Conservation (phyloP, 495 filamentous ascomycete genomes). For the Podospora conica region DNA sequence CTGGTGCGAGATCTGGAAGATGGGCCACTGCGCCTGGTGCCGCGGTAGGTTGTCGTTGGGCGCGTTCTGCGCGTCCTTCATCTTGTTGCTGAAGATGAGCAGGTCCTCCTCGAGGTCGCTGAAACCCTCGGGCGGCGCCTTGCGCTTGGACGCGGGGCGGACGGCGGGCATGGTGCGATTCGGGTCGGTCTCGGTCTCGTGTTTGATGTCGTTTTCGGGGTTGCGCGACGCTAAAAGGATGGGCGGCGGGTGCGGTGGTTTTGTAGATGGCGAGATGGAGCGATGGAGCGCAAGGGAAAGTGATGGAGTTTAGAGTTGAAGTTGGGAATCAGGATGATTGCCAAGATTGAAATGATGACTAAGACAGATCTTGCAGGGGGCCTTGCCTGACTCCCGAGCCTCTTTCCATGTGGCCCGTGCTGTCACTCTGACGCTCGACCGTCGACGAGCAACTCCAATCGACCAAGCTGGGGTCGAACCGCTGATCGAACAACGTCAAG, state of each 20-base stretch:
- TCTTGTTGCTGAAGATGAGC: conserved; percentile 91
- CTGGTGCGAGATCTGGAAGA: conserved; percentile 96
- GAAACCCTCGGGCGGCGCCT: conserved; percentile 92
- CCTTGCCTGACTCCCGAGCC: neutral
- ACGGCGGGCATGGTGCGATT: conserved; percentile 71
- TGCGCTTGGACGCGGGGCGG: conserved; percentile 68
- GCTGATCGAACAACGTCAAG: conserved; percentile 20
- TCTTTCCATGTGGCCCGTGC: conserved; percentile 5
- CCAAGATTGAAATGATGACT: neutral
- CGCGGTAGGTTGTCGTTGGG: conserved; percentile 51
- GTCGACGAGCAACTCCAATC: neutral
- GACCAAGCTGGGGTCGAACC: conserved; percentile 7
- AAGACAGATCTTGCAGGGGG: neutral
- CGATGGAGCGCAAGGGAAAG: neutral
- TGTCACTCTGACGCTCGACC: neutral
- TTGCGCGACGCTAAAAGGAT: neutral
- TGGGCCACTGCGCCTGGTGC: conserved; percentile 89
- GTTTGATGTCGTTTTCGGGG: conserved; percentile 1
- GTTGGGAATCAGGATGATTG: neutral
- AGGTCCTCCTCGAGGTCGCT: conserved; percentile 95
- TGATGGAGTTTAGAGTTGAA: neutral
- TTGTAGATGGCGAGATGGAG: neutral
- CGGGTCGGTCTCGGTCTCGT: conserved; percentile 5
- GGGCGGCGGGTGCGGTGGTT: neutral
- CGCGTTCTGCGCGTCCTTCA: conserved; percentile 93